Evolutionary conservation across 805 yeast species (phyloP), one percentile per base, ranked within the genome.

Genomic region (Kodamaea neixiangensis): DNA sequence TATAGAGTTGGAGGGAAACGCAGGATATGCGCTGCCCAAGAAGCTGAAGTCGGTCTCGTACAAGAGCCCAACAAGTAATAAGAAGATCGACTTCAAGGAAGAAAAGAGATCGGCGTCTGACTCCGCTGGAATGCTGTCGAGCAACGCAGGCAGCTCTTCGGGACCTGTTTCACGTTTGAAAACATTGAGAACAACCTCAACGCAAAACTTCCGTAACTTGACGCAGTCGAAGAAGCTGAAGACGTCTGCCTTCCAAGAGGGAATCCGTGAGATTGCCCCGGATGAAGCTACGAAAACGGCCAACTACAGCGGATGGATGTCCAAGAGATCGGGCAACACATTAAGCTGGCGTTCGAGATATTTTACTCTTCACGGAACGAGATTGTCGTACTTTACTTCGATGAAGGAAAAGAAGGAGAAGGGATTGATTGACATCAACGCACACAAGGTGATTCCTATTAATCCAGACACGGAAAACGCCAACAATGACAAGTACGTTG

Each of bases 381-480:
- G 99, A 58, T 71, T 94, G 50, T 90, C 97, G 4, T 94, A 94
- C 66, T 94, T 89, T 66, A 78, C 87, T 0, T 81, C 86, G 13
- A 75, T 88, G 58, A 81, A 81, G 48, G 99, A 94, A 67, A 80
- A 81, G 35, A 80, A 83, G 55, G 99, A 94, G 65, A 85, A 87
- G 59, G 99, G 99, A 0, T 73, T 94, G 49, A 94, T 94, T 55
- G 99, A 94, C 68, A 91, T 94, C 50, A 94, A 97, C 0, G 90
- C 97, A 0, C 98, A 94, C 68, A 80, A 89, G 58, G 98, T 93
- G 0, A 73, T 90, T 20, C 96, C 97, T 0, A 66, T 74, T n/a
- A 66, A 64, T 53, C 62, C 75, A 1, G 78, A 73, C 29, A 64
- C 66, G 3, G 76, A 72, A 14, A 49, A 52, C 25, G 53, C 50